Base-by-base conservation (phyloP, 441 rosid species). In the Erodium texanum region DNA sequence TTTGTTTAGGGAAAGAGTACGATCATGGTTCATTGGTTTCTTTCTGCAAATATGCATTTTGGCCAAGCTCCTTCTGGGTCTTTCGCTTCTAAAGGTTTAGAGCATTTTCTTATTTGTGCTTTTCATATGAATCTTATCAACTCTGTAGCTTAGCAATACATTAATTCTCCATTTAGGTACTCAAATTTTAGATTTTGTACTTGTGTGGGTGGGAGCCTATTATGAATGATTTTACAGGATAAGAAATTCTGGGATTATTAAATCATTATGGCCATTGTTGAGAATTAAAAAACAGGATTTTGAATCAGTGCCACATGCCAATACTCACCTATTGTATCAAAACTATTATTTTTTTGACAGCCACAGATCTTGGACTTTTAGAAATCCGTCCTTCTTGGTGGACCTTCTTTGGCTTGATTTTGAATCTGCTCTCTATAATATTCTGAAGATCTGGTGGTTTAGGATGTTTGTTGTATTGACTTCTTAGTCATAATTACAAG, bases 301-400 rank as follows among this genome's bases (percentile, higher is more conserved):
- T 62, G 24, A 9, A 38, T 52, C 9, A 64, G 16, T 54, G 62
- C 34, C 50, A 66, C 34, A 29, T 29, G 34, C 34, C 34, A 29
- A 29, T 29, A 29, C 34, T 29, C 34, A 29, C 6, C 6, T 29
- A 7, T 29, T 29, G 34, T 29, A 29, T 29, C 34, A 29, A 29
- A 29, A 43, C 22, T 65, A 34, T 59, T 19, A 19, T 16, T 54
- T 45, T 34, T 58, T 76, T 29, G 64, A 14, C 20, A 67, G 20
- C 6, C 34, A 67, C 59, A 70, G 52, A 67, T 66, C 70, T 66
- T 70, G 58, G 38, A 66, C 70, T 66, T 5, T 61, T 20, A 50
- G 71, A 69, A 69, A 68, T 27, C 50, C 72, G 68, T 62, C 43
- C 66, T 27, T 36, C 63, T 64, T 65, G 34, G 61, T 54, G 61